A percentile compares a stretch with the other conserved stretches of the same genome.
Conservation (phyloP, 495 filamentous ascomycete genomes). For the Penicillium paxilli region DNA sequence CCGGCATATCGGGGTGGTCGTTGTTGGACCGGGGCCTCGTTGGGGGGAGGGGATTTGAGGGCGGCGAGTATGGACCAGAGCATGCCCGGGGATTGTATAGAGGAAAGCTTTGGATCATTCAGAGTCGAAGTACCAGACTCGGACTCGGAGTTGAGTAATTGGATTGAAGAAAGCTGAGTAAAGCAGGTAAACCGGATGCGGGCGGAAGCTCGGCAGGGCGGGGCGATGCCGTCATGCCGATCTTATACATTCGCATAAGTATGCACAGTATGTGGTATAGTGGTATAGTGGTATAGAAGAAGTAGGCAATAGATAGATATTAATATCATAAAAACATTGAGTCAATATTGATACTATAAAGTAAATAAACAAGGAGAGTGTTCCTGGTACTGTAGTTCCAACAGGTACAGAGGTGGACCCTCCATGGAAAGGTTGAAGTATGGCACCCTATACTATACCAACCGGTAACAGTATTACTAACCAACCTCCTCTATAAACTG, state of each 20-base stretch:
- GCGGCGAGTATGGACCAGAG: slow-evolving; percentile 21
- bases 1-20: slow-evolving; percentile 60
- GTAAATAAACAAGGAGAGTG: too few species aligned
- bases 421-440: too few species aligned
- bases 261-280: too few species aligned
- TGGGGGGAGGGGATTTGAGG: slow-evolving; percentile 19
- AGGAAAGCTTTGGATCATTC: background rate
- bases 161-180: background rate
- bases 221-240: slow-evolving; percentile 12
- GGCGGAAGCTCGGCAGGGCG: slow-evolving; percentile 21
- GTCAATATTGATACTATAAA: too few species aligned
- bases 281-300: too few species aligned
- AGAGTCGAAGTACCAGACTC: background rate
- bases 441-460: too few species aligned
- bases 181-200: slow-evolving; percentile 14
- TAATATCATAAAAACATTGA: too few species aligned
- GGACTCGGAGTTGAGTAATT: background rate
- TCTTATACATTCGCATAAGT: background rate
- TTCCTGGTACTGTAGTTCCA: too few species aligned
- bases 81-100: slow-evolving; percentile 8
- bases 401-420: too few species aligned
- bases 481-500: too few species aligned
- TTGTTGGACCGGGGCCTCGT: slow-evolving; percentile 21
- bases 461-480: too few species aligned
- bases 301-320: too few species aligned